Conservation (phyloP, 2,329 filamentous ascomycete species). For the Aspergillus chevalieri region DNA sequence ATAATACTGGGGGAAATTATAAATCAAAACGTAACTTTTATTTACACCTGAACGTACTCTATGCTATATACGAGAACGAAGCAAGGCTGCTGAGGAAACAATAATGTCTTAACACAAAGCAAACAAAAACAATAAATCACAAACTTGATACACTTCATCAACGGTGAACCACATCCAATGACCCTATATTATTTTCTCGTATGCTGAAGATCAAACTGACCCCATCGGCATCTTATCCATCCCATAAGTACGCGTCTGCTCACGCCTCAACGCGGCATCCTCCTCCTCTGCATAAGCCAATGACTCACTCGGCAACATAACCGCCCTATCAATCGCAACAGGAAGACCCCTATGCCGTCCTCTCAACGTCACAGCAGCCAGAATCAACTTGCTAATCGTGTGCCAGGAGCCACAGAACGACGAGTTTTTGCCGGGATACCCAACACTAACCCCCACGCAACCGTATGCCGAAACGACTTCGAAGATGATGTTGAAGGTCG, state of each 20-base stretch:
- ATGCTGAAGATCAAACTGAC: slow-evolving; percentile 12
- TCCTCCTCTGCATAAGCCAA: slow-evolving; percentile 39
- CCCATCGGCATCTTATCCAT: slow-evolving; percentile 20
- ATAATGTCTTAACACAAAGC: not conserved
- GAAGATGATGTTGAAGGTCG: slow-evolving; percentile 54
- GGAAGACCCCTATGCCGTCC: slow-evolving; percentile 54
- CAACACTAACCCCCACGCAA: slow-evolving; percentile 56
- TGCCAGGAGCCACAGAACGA: slow-evolving; percentile 53
- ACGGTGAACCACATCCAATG: not conserved
- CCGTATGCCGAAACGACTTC: slow-evolving; percentile 49
- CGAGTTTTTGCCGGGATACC: slow-evolving; percentile 49
- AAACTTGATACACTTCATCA: not conserved
- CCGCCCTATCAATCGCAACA: slow-evolving; percentile 50
- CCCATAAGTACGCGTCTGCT: slow-evolving; percentile 19
- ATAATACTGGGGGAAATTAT: not conserved
- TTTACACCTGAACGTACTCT: too few relatives aligned
- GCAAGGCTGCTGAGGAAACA: not conserved
- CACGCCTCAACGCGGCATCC: slow-evolving; percentile 30
- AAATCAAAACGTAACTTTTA: too few relatives aligned
- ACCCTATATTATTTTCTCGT: not conserved
- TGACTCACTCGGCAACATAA: slow-evolving; percentile 36
- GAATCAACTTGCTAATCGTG: slow-evolving; percentile 51
- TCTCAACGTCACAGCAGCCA: slow-evolving; percentile 53
- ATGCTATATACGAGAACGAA: too few relatives aligned
- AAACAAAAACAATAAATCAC: not conserved